Evolutionary conservation across 306 rosid species (phyloP).

Genomic region (Canavalia gladiata): DNA sequence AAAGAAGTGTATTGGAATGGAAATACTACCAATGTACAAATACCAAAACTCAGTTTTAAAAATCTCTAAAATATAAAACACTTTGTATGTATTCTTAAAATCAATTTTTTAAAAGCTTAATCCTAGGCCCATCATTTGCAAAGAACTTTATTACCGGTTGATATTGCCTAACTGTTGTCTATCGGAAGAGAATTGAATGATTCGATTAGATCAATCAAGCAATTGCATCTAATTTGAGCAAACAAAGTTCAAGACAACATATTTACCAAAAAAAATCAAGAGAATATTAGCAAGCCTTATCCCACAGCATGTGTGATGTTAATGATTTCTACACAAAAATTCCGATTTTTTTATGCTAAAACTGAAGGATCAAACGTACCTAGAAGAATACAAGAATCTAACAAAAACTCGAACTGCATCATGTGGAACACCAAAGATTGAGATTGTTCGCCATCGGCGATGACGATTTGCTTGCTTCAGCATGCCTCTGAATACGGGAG

Average conservation of each 20-base stretch:
- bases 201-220: neutral
- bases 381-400: conserved; percentile 77
- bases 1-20: no score
- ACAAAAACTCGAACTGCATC: conserved; percentile 80
- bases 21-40: no score
- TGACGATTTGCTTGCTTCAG: conserved; percentile 57
- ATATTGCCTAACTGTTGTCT: neutral
- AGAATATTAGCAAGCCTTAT: neutral
- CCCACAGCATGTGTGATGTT: neutral
- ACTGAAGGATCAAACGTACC: conserved; percentile 57
- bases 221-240: conserved; percentile 18
- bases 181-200: conserved; percentile 9
- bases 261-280: neutral
- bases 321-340: conserved; percentile 17
- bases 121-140: neutral
- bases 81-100: no score
- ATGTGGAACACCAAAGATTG: conserved; percentile 76
- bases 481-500: conserved; percentile 76
- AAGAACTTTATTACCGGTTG: conserved; percentile 27
- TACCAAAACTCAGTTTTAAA: no score
- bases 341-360: conserved; percentile 8
- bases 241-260: neutral
- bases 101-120: no score
- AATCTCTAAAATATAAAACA: no score
- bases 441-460: conserved; percentile 54